Evolutionary conservation across 768 basidiomycete species (phyloP), one percentile per base, ranked within the genome.

Genomic region (Agrocybe pediades): DNA sequence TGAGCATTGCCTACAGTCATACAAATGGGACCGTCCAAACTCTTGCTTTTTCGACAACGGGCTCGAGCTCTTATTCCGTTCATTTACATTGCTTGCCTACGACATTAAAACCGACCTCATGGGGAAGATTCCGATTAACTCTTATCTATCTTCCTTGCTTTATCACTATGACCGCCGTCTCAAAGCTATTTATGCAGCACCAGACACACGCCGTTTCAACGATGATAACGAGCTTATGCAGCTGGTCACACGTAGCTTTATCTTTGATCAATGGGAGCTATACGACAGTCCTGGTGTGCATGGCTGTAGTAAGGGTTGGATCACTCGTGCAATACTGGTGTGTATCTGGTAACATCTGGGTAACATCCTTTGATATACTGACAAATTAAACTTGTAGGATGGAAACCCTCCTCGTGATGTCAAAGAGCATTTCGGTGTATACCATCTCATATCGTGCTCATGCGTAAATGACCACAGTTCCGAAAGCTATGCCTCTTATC

Each of bases 11-110:
- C 53, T 59, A 3, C 17, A 40, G 5, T 60, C 60, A 9, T 58
- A 62, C 39, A 17, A 20, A 20, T 60, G 56, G 56, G 9, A 33
- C n/a, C 17, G 15, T 4, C 49, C 53, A 1, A 65, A 65, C 46
- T 65, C 58, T 16, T 65, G 64, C 51, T 65, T 63, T 30, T 57
- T 61, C 30, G 64, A 65, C 33, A 46, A 51, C 25, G 59, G 58
- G 1, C 51, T 63, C 6, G 62, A 65, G 33, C 46, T 62, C 6
- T 56, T 55, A 51, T 65, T 54, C 30, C 58, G 56, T 3, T 55
- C 58, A 23, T 65, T 51, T 48, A 36, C 19, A 4, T n/a, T 25
- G 9, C 55, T 55, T 59, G 39, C 58, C 0, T n/a, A 15, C 1
- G 17, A 25, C 9, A 11, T 17, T 2, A 29, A 42, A 20, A 26